Evolutionary conservation across 768 basidiomycete genomes (phyloP).

Genomic region (Vishniacozyma victoriae): DNA sequence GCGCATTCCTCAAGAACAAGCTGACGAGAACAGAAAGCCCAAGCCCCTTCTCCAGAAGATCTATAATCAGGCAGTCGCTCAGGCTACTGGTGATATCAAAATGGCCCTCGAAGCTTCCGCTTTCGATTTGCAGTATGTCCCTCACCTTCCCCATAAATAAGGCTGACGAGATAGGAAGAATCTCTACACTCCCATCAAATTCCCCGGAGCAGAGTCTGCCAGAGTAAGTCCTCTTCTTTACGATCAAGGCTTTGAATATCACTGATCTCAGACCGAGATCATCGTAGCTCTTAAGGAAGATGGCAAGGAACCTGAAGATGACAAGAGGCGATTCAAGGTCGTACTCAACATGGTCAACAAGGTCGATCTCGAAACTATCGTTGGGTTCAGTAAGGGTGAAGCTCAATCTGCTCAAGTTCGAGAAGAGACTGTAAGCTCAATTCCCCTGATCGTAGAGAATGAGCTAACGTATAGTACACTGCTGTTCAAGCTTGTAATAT

Average conservation of each 20-base stretch:
- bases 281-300: constrained; percentile 34
- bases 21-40: constrained; percentile 22
- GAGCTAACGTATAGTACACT: constrained; percentile 12
- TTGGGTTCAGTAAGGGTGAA: constrained; percentile 33
- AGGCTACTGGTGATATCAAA: constrained; percentile 20
- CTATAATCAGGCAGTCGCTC: constrained; percentile 27
- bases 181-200: constrained; percentile 33
- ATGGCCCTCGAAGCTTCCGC: constrained; percentile 27
- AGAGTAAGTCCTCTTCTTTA: background rate
- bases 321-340: constrained; percentile 41
- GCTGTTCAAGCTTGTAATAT: constrained; percentile 45
- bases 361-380: constrained; percentile 40
- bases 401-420: constrained; percentile 31
- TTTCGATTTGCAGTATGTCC: constrained; percentile 32
- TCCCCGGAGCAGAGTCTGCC: constrained; percentile 15
- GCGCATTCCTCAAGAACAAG: background rate
- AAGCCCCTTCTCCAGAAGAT: constrained; percentile 25
- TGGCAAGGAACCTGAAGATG: constrained; percentile 22
- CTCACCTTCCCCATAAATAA: background rate
- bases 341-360: constrained; percentile 32
- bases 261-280: constrained; percentile 17
- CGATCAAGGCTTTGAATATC: background rate
- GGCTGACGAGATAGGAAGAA: constrained; percentile 32
- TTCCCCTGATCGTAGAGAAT: background rate
- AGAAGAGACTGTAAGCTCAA: constrained; percentile 28